A percentile compares a stretch with the other conserved stretches of the same genome.
These are phyloP conservation scores for Bisporella sp. DNA, from an alignment of 2,329 filamentous ascomycete species.

Conservation along the genomic window DNA sequence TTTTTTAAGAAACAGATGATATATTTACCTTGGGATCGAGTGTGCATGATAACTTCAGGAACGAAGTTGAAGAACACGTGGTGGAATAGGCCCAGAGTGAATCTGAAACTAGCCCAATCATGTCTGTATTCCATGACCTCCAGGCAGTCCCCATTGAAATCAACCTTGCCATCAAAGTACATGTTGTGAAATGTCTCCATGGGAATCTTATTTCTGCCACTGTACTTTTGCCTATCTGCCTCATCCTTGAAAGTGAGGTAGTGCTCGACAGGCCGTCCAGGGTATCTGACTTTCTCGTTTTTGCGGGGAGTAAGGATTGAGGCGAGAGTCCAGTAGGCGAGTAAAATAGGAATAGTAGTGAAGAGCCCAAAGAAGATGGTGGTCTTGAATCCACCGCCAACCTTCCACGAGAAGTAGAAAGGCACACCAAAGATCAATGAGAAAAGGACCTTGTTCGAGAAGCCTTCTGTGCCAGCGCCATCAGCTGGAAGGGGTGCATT, in stretches of 20 bases:
- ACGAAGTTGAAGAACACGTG: slow-evolving; percentile 84
- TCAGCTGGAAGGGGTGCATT: slow-evolving; percentile 93
- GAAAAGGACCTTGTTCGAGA: slow-evolving; percentile 76
- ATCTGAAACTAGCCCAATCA: slow-evolving; percentile 93
- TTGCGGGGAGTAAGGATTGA: slow-evolving; percentile 80
- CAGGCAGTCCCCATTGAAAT: slow-evolving; percentile 89
- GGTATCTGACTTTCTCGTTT: slow-evolving; percentile 85
- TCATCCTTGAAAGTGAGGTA: slow-evolving; percentile 76
- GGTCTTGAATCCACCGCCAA: slow-evolving; percentile 82
- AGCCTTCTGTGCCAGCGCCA: slow-evolving; percentile 73
- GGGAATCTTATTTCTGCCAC: slow-evolving; percentile 72
- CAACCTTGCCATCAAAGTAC: slow-evolving; percentile 93
- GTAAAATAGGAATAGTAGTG: slow-evolving; percentile 71
- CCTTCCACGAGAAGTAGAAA: slow-evolving; percentile 72
- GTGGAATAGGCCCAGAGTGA: slow-evolving; percentile 79
- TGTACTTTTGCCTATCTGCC: slow-evolving; percentile 57
- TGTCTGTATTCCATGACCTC: slow-evolving; percentile 91
- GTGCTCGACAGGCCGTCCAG: slow-evolving; percentile 81
- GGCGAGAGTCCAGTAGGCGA: slow-evolving; percentile 71
- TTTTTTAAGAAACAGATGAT: slow-evolving; percentile 9
- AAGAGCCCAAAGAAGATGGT: slow-evolving; percentile 80
- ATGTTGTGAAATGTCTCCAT: slow-evolving; percentile 96
- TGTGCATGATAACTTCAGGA: slow-evolving; percentile 88
- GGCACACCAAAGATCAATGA: slow-evolving; percentile 65
- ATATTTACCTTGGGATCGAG: slow-evolving; percentile 67